phyloP scores from a whole-genome alignment of 2,329 filamentous ascomycete species.

The Xylariaceae sp. region DNA sequence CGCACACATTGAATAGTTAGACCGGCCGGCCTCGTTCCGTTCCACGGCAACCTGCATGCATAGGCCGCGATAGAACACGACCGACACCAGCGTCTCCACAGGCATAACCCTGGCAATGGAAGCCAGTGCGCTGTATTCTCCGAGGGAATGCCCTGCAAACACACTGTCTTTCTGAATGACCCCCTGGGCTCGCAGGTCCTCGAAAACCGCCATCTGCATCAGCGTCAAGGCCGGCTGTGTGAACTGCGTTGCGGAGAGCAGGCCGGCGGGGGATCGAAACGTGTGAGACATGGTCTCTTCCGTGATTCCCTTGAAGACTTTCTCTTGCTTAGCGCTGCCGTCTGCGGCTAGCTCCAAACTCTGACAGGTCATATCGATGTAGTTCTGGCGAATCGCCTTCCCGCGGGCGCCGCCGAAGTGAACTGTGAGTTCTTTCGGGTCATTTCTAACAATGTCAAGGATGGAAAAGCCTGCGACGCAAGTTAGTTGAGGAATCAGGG shows the following conservation, averaged over 20 bases:
- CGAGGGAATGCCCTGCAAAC: conserved; percentile 39
- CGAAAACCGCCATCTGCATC: conserved; percentile 34
- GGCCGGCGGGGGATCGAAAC: conserved; percentile 29
- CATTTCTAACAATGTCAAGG: conserved; percentile 41
- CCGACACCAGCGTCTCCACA: conserved; percentile 29
- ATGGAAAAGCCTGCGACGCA: conserved; percentile 28
- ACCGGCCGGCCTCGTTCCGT: conserved; percentile 30
- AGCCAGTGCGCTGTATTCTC: conserved; percentile 36
- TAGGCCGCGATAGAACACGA: conserved; percentile 39
- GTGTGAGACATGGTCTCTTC: conserved; percentile 33
- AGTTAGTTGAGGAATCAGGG: conserved; percentile 5
- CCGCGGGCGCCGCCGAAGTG: conserved; percentile 42
- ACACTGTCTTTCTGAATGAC: conserved; percentile 29
- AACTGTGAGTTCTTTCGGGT: conserved; percentile 42
- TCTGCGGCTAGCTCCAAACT: conserved; percentile 21
- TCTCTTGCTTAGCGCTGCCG: conserved; percentile 18
- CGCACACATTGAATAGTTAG: conserved; percentile 35
- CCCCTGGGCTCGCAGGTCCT: conserved; percentile 34
- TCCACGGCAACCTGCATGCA: conserved; percentile 39
- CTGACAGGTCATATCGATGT: conserved; percentile 33
- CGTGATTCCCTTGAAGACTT: conserved; percentile 28
- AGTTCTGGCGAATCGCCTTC: conserved; percentile 38
- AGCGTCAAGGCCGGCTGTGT: conserved; percentile 39
- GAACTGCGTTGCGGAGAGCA: conserved; percentile 41
- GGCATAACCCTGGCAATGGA: conserved; percentile 35